Evolutionary conservation across 139 green algal genomes (phyloP).

Genomic region (Astrephomene gubernaculifera): DNA sequence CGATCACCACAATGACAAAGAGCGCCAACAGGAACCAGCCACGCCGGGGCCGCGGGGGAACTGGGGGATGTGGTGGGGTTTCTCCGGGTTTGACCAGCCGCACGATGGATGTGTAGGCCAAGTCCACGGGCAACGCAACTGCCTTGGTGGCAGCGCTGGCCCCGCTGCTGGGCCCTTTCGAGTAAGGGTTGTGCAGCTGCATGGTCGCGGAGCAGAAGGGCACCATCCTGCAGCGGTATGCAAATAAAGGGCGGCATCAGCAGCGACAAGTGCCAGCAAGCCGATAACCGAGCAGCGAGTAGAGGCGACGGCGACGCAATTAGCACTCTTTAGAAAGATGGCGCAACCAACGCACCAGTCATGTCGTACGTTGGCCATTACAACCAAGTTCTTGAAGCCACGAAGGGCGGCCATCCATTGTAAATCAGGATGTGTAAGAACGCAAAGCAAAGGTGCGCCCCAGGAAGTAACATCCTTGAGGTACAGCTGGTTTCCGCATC

Average conservation of each 20-base stretch:
- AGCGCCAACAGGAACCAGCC: background rate
- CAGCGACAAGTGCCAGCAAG: too few relatives aligned
- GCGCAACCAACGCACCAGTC: background rate
- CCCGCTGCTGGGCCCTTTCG: too few relatives aligned
- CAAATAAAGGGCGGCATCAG: too few relatives aligned
- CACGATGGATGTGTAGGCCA: background rate
- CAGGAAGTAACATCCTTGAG: background rate
- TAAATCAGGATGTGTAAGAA: background rate
- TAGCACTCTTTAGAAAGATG: background rate
- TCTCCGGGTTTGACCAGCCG: background rate
- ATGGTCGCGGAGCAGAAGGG: background rate
- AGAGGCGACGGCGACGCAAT: background rate
- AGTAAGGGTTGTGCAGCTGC: slow-evolving; percentile 6
- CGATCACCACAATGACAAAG: background rate
- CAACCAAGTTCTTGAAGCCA: background rate
- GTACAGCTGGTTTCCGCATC: background rate
- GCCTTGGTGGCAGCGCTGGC: background rate
- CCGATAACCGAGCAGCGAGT: too few relatives aligned
- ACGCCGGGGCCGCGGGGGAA: background rate
- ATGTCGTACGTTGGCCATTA: background rate
- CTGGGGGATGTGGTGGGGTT: too few relatives aligned
- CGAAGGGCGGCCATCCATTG: background rate
- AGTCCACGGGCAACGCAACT: background rate
- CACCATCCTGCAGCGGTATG: background rate
- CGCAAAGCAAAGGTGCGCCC: background rate